phyloP scores from a whole-genome alignment of 192 early-diverging fungal genomes.

The Jimgerdemannia flammicorona region DNA sequence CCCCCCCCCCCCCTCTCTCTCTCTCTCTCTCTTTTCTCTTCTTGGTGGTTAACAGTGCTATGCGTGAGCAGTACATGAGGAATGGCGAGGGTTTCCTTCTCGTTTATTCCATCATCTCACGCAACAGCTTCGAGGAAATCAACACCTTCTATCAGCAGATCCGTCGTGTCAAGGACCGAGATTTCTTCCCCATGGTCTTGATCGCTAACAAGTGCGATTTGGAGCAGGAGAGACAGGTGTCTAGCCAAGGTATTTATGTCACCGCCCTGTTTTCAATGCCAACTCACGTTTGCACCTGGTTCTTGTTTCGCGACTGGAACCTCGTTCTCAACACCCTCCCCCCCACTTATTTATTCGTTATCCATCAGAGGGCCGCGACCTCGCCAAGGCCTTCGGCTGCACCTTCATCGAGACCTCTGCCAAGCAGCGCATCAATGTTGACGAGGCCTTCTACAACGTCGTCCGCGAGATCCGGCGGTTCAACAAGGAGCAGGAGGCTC shows the following conservation, averaged over 20 bases:
- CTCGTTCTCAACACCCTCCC: too few species aligned
- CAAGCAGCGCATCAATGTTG: too few species aligned
- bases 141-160: conserved; percentile 92
- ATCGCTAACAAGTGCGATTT: conserved; percentile 92
- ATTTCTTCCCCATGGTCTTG: conserved; percentile 75
- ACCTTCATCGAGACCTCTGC: conserved; percentile 50
- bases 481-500: conserved; percentile 55
- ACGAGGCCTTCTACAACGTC: too few species aligned
- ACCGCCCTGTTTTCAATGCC: too few species aligned
- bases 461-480: conserved; percentile 40
- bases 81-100: too few species aligned
- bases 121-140: conserved; percentile 90
- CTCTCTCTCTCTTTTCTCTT: too few species aligned
- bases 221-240: conserved; percentile 51
- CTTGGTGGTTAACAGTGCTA: too few species aligned
- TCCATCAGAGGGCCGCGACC: conserved; percentile 70
- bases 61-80: too few species aligned
- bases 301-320: too few species aligned
- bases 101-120: conserved; percentile 64
- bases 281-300: too few species aligned
- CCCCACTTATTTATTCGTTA: too few species aligned
- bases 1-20: too few species aligned
- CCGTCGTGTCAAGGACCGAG: conserved; percentile 53
- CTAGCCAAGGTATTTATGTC: conserved; percentile 39
- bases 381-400: conserved; percentile 72